phyloP scores from a whole-genome alignment of 768 basidiomycete genomes.

The Lenzites betulinus region DNA sequence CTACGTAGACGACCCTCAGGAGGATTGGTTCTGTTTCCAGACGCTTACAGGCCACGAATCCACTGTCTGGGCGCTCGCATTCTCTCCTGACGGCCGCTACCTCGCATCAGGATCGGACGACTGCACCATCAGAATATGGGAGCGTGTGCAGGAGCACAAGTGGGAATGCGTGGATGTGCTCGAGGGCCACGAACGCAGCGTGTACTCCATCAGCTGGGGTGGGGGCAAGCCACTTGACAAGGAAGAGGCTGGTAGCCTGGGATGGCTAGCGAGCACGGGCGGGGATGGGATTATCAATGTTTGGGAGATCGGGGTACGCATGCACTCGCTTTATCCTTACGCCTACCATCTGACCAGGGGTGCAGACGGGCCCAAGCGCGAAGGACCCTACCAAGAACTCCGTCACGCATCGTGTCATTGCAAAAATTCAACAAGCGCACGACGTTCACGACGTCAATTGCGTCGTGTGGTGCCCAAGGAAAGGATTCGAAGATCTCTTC shows the following conservation, averaged over 20 bases:
- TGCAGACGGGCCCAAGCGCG: constrained; percentile 20
- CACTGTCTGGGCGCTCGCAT: constrained; percentile 92
- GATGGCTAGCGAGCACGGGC: constrained; percentile 84
- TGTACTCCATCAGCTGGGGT: constrained; percentile 86
- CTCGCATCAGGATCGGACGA: constrained; percentile 90
- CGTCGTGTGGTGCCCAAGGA: constrained; percentile 78
- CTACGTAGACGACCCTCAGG: constrained; percentile 88
- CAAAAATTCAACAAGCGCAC: constrained; percentile 65
- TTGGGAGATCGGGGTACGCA: constrained; percentile 59
- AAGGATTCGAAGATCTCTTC: constrained; percentile 63
- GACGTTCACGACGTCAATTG: constrained; percentile 85
- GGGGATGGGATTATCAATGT: constrained; percentile 84
- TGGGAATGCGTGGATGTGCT: constrained; percentile 67
- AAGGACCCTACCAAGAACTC: constrained; percentile 12
- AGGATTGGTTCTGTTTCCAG: constrained; percentile 90
- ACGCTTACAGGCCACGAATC: constrained; percentile 81
- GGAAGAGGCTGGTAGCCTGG: constrained; percentile 46
- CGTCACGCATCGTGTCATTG: constrained; percentile 52
- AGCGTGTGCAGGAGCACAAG: constrained; percentile 56
- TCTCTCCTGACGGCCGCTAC: constrained; percentile 70
- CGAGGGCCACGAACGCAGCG: constrained; percentile 65
- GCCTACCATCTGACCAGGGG: neutral
- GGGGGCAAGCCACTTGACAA: constrained; percentile 28
- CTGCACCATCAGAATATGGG: constrained; percentile 84
- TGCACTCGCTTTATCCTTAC: neutral